Evolutionary conservation across 2,329 filamentous ascomycete species (phyloP).

Genomic region (Tolypocladium amazonense): DNA sequence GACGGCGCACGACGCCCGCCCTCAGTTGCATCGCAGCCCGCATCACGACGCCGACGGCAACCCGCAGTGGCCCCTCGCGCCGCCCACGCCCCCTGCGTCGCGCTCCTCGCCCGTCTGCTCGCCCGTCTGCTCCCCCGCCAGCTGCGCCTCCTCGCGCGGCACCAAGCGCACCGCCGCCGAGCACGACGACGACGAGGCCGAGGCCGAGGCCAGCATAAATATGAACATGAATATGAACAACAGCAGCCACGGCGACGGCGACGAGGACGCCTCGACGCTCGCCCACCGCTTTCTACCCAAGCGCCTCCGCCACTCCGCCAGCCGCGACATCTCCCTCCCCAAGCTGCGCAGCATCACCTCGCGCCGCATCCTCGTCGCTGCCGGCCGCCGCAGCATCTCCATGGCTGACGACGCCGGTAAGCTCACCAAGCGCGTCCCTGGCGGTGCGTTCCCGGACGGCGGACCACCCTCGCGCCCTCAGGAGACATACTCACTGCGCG

Average conservation of each 20-base stretch:
- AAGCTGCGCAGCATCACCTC: conserved; percentile 19
- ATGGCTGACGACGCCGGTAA: conserved; percentile 9
- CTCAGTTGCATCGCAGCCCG: conserved; percentile 7
- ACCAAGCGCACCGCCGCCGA: conserved; percentile 36
- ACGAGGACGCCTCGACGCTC: conserved; percentile 9
- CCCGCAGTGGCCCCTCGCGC: conserved; percentile 16
- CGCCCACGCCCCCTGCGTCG: conserved; percentile 10
- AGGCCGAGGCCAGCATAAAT: conserved; percentile 5
- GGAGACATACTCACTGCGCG: conserved; percentile 1
- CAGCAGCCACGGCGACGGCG: conserved; percentile 5
- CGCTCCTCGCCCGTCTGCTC: conserved; percentile 16
- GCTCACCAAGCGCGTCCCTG: conserved; percentile 14
- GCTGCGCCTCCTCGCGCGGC: conserved; percentile 28
- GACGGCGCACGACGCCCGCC: conserved; percentile 4
- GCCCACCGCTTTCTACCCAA: conserved; percentile 15
- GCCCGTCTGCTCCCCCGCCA: conserved; percentile 11
- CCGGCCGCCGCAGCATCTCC: conserved; percentile 17
- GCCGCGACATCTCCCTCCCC: conserved; percentile 28
- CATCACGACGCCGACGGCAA: conserved; percentile 7
- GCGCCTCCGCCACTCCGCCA: conserved; percentile 42
- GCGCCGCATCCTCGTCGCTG: conserved; percentile 8
- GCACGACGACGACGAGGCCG: conserved; percentile 13
- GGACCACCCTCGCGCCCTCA: not conserved
- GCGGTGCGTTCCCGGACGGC: not conserved
- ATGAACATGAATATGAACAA: no score